phyloP scores from a whole-genome alignment of 1,284 basidiomycete genomes.

The Thelephora terrestris region DNA sequence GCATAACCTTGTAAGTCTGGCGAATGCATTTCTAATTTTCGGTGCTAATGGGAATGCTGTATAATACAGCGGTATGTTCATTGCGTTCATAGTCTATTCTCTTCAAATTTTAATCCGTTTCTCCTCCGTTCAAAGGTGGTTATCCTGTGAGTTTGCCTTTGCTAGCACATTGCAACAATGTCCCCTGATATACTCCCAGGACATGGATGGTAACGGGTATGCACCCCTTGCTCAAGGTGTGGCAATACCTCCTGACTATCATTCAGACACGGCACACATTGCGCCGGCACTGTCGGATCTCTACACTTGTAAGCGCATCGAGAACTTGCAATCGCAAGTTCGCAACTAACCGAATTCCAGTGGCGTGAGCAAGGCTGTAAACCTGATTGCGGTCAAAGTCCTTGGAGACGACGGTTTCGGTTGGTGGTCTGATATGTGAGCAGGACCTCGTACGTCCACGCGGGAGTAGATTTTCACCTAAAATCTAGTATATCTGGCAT shows the following conservation, averaged over 20 bases:
- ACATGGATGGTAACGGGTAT: not conserved
- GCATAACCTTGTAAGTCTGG: not conserved
- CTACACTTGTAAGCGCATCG: not conserved
- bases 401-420: constrained; percentile 36
- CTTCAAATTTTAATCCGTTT: too few relatives aligned
- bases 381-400: constrained; percentile 53
- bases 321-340: not conserved
- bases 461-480: not conserved
- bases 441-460: constrained; percentile 28
- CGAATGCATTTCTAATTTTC: too few relatives aligned
- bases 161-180: not conserved
- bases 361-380: constrained; percentile 49
- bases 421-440: not conserved
- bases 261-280: not conserved
- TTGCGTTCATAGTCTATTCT: too few relatives aligned
- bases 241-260: not conserved
- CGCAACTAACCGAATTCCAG: not conserved
- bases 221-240: not conserved
- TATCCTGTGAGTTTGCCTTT: not conserved
- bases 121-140: not conserved
- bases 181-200: not conserved
- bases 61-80: too few relatives aligned
- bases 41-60: too few relatives aligned
- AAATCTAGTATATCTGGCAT: constrained; percentile 28
- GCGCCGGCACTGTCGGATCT: not conserved